Conservation (phyloP, 2,329 filamentous ascomycete genomes). For the Uncinocarpus reesii region DNA sequence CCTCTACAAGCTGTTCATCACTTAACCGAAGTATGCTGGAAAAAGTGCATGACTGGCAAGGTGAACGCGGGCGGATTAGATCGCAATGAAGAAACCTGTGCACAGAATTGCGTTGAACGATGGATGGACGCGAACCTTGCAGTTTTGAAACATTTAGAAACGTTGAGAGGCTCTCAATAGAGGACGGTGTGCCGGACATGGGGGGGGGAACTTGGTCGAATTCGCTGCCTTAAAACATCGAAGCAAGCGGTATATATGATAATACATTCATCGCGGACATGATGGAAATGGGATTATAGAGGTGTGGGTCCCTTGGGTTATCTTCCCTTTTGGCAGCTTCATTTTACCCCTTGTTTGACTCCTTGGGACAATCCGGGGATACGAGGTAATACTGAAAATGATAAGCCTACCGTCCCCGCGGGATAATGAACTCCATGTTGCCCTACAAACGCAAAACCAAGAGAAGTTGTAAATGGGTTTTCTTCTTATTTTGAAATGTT, state of each 20-base stretch:
- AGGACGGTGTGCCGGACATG: not conserved
- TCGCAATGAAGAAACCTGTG: constrained; percentile 66
- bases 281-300: not conserved
- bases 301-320: not conserved
- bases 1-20: constrained; percentile 60
- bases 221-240: not conserved
- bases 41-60: constrained; percentile 72
- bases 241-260: not conserved
- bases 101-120: constrained; percentile 85
- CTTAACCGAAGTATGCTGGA: constrained; percentile 76
- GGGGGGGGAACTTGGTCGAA: not conserved
- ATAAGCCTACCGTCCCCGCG: too few species aligned
- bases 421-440: not conserved
- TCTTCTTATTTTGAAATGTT: not conserved
- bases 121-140: constrained; percentile 82
- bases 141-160: constrained; percentile 76
- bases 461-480: not conserved
- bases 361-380: not conserved
- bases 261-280: not conserved
- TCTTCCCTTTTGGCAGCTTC: not conserved
- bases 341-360: not conserved
- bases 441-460: not conserved
- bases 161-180: constrained; percentile 37
- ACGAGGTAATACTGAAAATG: too few species aligned
- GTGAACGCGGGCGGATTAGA: constrained; percentile 66